Conservation (phyloP, 805 yeast species). For the Alloascoidea africana region DNA sequence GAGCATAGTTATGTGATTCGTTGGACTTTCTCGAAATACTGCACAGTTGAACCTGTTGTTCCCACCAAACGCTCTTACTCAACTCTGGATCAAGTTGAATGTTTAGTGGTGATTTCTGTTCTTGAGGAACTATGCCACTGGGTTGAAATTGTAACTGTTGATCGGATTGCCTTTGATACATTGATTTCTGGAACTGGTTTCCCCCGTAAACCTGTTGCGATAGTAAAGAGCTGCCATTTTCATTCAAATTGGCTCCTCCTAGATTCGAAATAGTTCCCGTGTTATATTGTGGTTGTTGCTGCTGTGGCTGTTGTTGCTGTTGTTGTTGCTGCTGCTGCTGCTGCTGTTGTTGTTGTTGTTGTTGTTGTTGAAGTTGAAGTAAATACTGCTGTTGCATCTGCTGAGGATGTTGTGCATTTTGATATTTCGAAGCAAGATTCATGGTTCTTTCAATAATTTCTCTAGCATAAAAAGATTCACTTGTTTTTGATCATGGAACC, state of each 20-base stretch:
- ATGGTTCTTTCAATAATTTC: too few relatives aligned
- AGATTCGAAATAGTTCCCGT: too few relatives aligned
- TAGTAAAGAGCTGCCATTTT: too few relatives aligned
- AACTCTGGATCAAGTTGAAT: constrained; percentile 19
- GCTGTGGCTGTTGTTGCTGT: too few relatives aligned
- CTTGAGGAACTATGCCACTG: constrained; percentile 10
- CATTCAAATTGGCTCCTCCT: too few relatives aligned
- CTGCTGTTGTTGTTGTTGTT: constrained; percentile 14
- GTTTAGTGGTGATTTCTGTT: constrained; percentile 11
- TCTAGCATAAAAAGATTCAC: too few relatives aligned
- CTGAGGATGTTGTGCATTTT: constrained; percentile 23
- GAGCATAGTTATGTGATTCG: constrained; percentile 69
- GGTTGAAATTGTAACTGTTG: constrained; percentile 11
- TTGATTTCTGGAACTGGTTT: too few relatives aligned
- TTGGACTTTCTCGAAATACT: constrained; percentile 55
- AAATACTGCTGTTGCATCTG: constrained; percentile 26
- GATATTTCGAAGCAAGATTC: constrained; percentile 26
- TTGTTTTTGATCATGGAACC: too few relatives aligned
- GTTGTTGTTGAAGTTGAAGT: constrained; percentile 22
- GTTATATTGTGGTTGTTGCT: too few relatives aligned
- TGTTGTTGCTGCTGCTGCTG: too few relatives aligned
- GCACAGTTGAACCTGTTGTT: constrained; percentile 61
- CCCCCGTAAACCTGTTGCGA: too few relatives aligned
- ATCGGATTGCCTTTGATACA: constrained; percentile 5
- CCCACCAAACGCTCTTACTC: constrained; percentile 43